phyloP scores from a whole-genome alignment of 139 green algal genomes.

The Axilococcus clingmanii region DNA sequence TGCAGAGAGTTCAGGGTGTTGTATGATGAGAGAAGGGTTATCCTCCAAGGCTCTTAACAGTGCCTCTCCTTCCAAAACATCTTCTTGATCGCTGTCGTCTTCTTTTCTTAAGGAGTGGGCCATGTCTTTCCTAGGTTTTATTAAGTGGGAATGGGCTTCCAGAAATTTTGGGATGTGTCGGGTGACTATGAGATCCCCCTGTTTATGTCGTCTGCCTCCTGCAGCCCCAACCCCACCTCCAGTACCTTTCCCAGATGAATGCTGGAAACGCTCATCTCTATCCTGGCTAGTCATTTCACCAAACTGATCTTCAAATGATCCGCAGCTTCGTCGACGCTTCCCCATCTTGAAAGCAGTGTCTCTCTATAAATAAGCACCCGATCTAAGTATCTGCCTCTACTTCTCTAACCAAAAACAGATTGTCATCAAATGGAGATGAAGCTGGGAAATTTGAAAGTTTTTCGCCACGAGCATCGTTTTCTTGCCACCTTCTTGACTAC shows the following conservation, averaged over 20 bases:
- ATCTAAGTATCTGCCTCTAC: too few relatives aligned
- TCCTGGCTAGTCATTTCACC: conserved; percentile 29
- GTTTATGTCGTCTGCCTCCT: conserved; percentile 11
- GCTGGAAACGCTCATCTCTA: background rate
- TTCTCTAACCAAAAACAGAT: too few relatives aligned
- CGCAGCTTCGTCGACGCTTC: conserved; percentile 8
- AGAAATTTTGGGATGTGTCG: conserved; percentile 67
- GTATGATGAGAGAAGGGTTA: conserved; percentile 51
- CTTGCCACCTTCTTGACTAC: too few relatives aligned
- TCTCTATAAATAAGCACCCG: background rate
- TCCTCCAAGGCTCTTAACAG: conserved; percentile 58
- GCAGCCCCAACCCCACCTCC: conserved; percentile 23
- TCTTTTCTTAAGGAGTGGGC: background rate
- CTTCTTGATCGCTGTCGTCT: conserved; percentile 20
- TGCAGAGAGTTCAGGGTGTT: conserved; percentile 35
- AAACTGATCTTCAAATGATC: conserved; percentile 50
- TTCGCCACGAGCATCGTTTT: too few relatives aligned
- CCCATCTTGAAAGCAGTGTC: background rate
- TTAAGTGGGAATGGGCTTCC: conserved; percentile 57
- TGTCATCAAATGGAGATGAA: too few relatives aligned
- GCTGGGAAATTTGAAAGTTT: too few relatives aligned
- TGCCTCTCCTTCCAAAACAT: conserved; percentile 36
- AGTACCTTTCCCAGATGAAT: background rate
- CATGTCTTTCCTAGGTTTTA: conserved; percentile 14
- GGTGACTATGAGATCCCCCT: conserved; percentile 33